A percentile compares a stretch with the other conserved stretches of the same genome.
Conservation (phyloP, 257 asterid genomes). For the Primulina tabacum region DNA sequence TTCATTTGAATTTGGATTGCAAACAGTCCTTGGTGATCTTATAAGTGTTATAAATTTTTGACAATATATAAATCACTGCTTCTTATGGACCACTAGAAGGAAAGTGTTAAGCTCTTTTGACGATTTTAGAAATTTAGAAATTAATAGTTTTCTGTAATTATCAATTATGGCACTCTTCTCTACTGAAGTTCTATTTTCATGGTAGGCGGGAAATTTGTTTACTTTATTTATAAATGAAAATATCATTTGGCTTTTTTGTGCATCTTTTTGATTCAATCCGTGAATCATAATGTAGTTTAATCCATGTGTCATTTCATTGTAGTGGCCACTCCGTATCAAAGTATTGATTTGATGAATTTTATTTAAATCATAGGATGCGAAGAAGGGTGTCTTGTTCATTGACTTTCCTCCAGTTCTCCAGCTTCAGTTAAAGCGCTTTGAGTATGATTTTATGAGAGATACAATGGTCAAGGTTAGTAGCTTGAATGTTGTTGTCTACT, state of each 20-base stretch:
- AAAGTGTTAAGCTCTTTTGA: not conserved
- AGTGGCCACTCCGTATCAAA: slow-evolving; percentile 8
- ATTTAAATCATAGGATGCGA: slow-evolving; percentile 79
- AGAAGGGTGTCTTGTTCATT: slow-evolving; percentile 89
- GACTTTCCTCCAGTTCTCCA: slow-evolving; percentile 99
- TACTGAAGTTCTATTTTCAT: not conserved
- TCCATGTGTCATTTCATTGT: slow-evolving; percentile 19
- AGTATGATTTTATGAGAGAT: slow-evolving; percentile 93
- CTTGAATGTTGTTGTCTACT: slow-evolving; percentile 6
- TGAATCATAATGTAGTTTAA: slow-evolving; percentile 16
- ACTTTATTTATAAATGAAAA: slow-evolving; percentile 10
- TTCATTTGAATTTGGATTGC: not conserved
- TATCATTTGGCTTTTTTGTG: slow-evolving; percentile 7
- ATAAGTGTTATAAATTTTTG: not conserved
- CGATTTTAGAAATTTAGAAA: not conserved
- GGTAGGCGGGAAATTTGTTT: not conserved
- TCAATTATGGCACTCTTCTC: not conserved
- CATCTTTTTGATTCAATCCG: slow-evolving; percentile 21
- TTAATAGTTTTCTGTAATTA: not conserved
- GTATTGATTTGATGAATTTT: slow-evolving; percentile 24
- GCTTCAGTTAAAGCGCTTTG: slow-evolving; percentile 97
- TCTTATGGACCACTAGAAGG: not conserved
- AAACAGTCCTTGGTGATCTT: not conserved
- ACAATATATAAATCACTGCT: not conserved
- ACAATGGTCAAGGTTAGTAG: slow-evolving; percentile 93